A percentile compares a stretch with the other conserved stretches of the same genome.
phyloP scores from a whole-genome alignment of 139 green algal genomes.

The Micractinium conductrix region DNA sequence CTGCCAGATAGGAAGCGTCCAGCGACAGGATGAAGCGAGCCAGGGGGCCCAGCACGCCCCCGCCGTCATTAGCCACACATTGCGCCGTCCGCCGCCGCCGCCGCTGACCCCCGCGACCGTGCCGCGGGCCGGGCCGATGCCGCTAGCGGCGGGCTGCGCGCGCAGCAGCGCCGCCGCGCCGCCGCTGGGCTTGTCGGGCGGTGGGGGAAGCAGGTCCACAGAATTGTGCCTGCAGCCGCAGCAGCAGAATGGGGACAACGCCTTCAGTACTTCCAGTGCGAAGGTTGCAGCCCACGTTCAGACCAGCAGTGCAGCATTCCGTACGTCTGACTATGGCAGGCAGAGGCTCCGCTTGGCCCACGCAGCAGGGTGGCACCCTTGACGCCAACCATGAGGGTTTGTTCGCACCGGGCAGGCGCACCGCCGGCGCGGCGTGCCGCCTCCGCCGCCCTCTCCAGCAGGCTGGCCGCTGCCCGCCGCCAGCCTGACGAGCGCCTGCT shows the following conservation, averaged over 20 bases:
- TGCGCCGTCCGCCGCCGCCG: background rate
- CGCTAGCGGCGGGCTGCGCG: background rate
- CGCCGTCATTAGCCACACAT: too few species aligned
- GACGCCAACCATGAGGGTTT: too few species aligned
- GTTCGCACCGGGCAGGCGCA: background rate
- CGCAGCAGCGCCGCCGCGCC: background rate
- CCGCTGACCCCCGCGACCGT: background rate
- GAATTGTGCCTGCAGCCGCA: too few species aligned
- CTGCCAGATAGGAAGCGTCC: background rate
- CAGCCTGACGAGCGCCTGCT: background rate
- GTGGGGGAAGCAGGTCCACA: background rate
- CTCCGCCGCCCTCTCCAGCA: background rate
- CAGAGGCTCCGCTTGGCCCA: too few species aligned
- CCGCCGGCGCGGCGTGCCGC: background rate
- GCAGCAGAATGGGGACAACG: too few species aligned
- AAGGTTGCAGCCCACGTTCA: too few species aligned
- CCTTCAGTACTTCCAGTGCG: too few species aligned
- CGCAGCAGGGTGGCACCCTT: too few species aligned
- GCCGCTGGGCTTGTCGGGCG: background rate
- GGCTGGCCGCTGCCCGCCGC: background rate
- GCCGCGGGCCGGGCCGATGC: background rate
- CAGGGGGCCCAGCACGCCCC: background rate
- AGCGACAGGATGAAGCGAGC: background rate
- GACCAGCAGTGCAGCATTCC: too few species aligned
- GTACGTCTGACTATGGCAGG: too few species aligned